phyloP scores from a whole-genome alignment of 2,329 filamentous ascomycete genomes.

The Talaromyces sp. region DNA sequence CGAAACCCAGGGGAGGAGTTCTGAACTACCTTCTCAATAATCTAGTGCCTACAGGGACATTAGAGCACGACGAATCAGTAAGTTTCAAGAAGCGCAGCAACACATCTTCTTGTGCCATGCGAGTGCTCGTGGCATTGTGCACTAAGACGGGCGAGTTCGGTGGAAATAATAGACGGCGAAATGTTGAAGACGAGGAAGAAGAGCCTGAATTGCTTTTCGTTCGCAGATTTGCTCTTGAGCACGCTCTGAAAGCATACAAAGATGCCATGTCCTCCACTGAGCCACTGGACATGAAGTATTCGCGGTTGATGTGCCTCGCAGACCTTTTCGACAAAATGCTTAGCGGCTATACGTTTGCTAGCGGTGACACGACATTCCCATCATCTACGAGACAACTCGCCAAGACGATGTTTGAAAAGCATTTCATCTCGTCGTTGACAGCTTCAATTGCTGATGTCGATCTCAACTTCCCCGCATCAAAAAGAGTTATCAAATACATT shows the following conservation, averaged over 20 bases:
- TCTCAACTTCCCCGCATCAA: slow-evolving; percentile 87
- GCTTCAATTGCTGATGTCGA: slow-evolving; percentile 93
- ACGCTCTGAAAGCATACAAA: slow-evolving; percentile 85
- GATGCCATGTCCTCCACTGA: slow-evolving; percentile 78
- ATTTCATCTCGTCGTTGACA: slow-evolving; percentile 84
- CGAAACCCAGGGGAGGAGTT: slow-evolving; percentile 88
- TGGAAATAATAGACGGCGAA: slow-evolving; percentile 56
- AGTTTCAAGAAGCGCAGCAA: slow-evolving; percentile 77
- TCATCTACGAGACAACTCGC: slow-evolving; percentile 77
- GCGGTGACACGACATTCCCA: slow-evolving; percentile 44
- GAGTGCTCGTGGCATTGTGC: slow-evolving; percentile 80
- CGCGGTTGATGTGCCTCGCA: slow-evolving; percentile 78
- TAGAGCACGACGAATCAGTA: slow-evolving; percentile 70
- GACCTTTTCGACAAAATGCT: slow-evolving; percentile 94
- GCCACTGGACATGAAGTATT: slow-evolving; percentile 78
- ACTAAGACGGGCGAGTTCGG: slow-evolving; percentile 79
- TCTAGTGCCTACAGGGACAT: slow-evolving; percentile 64
- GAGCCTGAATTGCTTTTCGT: slow-evolving; percentile 70
- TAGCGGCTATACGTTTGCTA: slow-evolving; percentile 68
- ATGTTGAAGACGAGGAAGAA: slow-evolving; percentile 37
- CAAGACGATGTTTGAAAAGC: slow-evolving; percentile 97
- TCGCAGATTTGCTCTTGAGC: slow-evolving; percentile 90
- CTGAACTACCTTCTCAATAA: slow-evolving; percentile 90
- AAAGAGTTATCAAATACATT: slow-evolving; percentile 94
- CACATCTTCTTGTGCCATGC: slow-evolving; percentile 81